phyloP scores from a whole-genome alignment of 441 rosid genomes.

The Mallotus japonicus region DNA sequence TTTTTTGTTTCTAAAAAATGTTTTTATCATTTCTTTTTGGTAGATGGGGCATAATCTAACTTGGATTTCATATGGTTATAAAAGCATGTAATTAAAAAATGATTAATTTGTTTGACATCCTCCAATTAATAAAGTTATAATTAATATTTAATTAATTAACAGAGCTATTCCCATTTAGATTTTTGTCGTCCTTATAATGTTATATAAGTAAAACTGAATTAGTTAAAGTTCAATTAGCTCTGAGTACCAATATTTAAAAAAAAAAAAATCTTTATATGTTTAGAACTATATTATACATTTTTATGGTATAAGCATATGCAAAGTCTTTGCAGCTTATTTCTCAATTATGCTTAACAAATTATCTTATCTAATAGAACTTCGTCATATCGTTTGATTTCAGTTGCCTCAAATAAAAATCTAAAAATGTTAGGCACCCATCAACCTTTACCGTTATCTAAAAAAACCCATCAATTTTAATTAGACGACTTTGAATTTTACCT shows the following conservation, averaged over 20 bases:
- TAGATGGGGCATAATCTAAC: too few relatives aligned
- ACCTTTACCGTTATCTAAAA: not conserved
- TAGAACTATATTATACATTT: not conserved
- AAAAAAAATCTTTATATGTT: not conserved
- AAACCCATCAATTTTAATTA: not conserved
- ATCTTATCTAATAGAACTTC: not conserved
- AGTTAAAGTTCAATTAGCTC: too few relatives aligned
- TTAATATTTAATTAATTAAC: too few relatives aligned
- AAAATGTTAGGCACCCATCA: slow-evolving; percentile 8
- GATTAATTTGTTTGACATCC: not conserved
- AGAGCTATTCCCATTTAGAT: too few relatives aligned
- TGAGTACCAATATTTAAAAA: too few relatives aligned
- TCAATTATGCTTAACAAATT: not conserved
- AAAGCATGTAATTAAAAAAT: not conserved
- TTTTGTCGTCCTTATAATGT: too few relatives aligned
- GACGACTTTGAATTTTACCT: not conserved
- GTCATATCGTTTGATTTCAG: not conserved
- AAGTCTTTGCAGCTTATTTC: not conserved
- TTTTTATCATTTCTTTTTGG: too few relatives aligned
- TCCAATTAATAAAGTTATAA: too few relatives aligned
- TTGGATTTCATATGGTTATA: too few relatives aligned
- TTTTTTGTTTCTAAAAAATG: not conserved
- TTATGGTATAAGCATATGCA: not conserved
- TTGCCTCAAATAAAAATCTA: not conserved
- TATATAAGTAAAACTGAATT: too few relatives aligned